Conservation (phyloP, 1,139 yeast genomes). For the Candida sojae region DNA sequence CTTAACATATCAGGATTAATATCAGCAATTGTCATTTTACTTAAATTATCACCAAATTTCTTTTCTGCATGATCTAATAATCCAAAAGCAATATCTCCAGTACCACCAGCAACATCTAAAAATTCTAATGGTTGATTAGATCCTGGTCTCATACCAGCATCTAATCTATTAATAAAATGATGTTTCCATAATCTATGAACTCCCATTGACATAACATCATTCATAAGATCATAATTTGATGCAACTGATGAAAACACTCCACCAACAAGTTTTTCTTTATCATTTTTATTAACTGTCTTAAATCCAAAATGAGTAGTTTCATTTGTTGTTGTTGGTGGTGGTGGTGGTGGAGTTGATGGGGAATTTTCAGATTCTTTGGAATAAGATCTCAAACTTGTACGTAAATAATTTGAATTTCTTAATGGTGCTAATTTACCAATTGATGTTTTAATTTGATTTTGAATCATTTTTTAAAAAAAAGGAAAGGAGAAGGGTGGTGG, state of each 20-base stretch:
- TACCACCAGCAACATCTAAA: constrained; percentile 98
- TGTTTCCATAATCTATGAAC: constrained; percentile 94
- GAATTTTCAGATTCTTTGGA: constrained; percentile 1
- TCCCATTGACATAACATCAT: constrained; percentile 97
- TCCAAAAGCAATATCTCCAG: constrained; percentile 98
- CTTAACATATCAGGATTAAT: constrained; percentile 94
- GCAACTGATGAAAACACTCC: constrained; percentile 95
- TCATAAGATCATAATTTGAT: constrained; percentile 91
- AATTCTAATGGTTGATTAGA: constrained; percentile 76
- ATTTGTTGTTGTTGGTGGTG: constrained; percentile 7
- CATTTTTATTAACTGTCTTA: constrained; percentile 74
- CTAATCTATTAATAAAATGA: constrained; percentile 83
- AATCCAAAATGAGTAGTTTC: constrained; percentile 90
- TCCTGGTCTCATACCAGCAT: constrained; percentile 93
- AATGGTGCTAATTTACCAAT: constrained; percentile 5
- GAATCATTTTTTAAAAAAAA: background rate
- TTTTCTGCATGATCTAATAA: constrained; percentile 86
- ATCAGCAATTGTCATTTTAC: constrained; percentile 90
- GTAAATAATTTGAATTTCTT: background rate
- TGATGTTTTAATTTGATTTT: constrained; percentile 5
- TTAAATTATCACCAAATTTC: constrained; percentile 71
- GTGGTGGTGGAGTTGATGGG: constrained; percentile 5
- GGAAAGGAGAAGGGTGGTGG: background rate
- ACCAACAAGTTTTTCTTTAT: constrained; percentile 85
- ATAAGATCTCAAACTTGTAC: constrained; percentile 4